Evolutionary conservation across 2,329 filamentous ascomycete genomes (phyloP).

Genomic region (Paracoccidioides lutzii): DNA sequence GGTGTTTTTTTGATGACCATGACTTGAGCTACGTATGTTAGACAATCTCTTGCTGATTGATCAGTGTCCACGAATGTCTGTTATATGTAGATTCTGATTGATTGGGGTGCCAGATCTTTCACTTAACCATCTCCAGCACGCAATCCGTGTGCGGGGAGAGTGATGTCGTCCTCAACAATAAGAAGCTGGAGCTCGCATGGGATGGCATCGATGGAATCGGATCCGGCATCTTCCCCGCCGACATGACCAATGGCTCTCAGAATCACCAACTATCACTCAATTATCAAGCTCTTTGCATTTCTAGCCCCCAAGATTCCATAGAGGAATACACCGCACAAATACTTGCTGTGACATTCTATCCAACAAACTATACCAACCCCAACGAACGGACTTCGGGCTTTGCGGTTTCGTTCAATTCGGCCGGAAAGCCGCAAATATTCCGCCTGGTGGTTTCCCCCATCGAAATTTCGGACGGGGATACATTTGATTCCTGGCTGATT

Average conservation of each 20-base stretch:
- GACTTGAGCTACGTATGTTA: conserved; percentile 11
- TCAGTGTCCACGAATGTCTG: background rate
- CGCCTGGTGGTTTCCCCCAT: conserved; percentile 17
- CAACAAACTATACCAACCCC: conserved; percentile 9
- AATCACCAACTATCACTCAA: conserved; percentile 12
- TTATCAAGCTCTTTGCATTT: conserved; percentile 19
- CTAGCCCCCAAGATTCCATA: conserved; percentile 10
- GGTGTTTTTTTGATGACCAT: conserved; percentile 9
- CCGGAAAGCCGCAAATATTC: conserved; percentile 16
- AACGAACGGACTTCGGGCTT: conserved; percentile 21
- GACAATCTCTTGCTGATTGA: background rate
- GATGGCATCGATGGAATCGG: conserved; percentile 15
- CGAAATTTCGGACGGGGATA: conserved; percentile 11
- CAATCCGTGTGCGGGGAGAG: conserved; percentile 17
- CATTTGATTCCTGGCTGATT: conserved; percentile 15
- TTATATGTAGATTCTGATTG: background rate
- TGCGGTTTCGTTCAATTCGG: conserved; percentile 20
- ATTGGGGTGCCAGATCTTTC: conserved; percentile 15
- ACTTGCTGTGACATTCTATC: conserved; percentile 18
- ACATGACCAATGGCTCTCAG: conserved; percentile 10
- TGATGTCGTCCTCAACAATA: conserved; percentile 19
- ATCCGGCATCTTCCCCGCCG: conserved; percentile 15
- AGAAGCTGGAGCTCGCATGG: conserved; percentile 15
- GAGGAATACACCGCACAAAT: conserved; percentile 16
- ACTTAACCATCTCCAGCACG: conserved; percentile 16